These are phyloP conservation scores for Exophiala sp. DNA, from an alignment of 2,329 filamentous ascomycete genomes.

Conservation along the genomic window DNA sequence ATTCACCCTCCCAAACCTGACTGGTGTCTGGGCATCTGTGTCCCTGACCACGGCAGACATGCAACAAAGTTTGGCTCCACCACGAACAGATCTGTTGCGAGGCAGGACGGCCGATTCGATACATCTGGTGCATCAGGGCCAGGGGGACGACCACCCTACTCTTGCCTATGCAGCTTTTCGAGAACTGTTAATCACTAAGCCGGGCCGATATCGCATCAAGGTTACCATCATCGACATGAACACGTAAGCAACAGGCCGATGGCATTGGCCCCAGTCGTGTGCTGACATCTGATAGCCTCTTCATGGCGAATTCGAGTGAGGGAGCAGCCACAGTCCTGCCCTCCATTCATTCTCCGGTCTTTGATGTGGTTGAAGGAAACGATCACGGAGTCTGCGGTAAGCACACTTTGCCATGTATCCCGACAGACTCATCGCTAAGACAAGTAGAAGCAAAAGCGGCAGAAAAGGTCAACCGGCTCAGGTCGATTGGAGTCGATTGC, in stretches of 20 bases:
- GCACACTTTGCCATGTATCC: neutral
- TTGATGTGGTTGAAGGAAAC: constrained; percentile 22
- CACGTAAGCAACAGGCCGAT: constrained; percentile 10
- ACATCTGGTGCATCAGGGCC: constrained; percentile 15
- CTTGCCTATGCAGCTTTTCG: constrained; percentile 26
- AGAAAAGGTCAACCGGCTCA: constrained; percentile 11
- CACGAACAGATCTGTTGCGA: constrained; percentile 21
- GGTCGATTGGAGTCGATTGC: constrained; percentile 18
- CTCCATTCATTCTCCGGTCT: constrained; percentile 18
- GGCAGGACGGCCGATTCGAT: constrained; percentile 27
- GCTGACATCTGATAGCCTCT: constrained; percentile 7
- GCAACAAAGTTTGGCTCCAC: constrained; percentile 18
- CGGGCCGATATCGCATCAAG: constrained; percentile 25
- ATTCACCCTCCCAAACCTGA: constrained; percentile 10
- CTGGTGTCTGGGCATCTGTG: constrained; percentile 24
- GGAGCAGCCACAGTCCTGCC: constrained; percentile 12
- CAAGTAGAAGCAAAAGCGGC: constrained; percentile 7
- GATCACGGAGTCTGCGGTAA: constrained; percentile 17
- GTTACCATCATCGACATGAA: constrained; percentile 28
- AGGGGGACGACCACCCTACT: constrained; percentile 12
- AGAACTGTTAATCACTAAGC: constrained; percentile 21
- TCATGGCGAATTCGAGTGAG: neutral
- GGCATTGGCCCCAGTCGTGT: neutral
- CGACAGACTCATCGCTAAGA: neutral
- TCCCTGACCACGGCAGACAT: constrained; percentile 24